Base-by-base conservation (phyloP, 345 rosid genomes). In the Isatis tinctoria region DNA sequence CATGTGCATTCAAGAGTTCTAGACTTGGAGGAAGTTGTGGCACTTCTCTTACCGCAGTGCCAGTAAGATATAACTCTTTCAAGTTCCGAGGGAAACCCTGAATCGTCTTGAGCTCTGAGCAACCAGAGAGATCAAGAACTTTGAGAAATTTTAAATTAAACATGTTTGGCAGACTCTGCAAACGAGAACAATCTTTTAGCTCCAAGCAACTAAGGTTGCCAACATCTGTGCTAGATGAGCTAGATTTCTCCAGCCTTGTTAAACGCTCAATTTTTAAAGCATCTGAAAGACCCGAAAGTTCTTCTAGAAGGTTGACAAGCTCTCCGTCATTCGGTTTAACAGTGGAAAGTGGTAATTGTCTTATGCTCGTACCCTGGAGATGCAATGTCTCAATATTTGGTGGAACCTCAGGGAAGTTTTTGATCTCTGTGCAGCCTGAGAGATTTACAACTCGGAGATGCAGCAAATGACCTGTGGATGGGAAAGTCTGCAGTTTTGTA, bases 21-120 rank as follows among this genome's bases (percentile, higher is more conserved):
- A 78, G 56, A 45, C 40, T 18, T 10, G 14, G 6, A 1, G 82
- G 82, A 68, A 73, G 67, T 28, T 68, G 41, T 47, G 82, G 75
- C n/a, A 68, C 8, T 53, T 68, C 20, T 54, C n/a, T 27, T 54
- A 68, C 35, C 3, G 73, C 40, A 0, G 75, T 72, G 8, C 26
- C 52, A 26, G 33, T 40, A 61, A 72, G 41, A 61, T 72, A 37
- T 17, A 72, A 22, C 69, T 72, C 69, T 39, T 37, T 28, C 41
- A 61, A 4, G 33, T 72, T 72, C 14, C 11, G 27, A 4, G 75
- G 75, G 18, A 71, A 26, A 48, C 51, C 60, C 75, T 71, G 45
- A 37, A 71, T 71, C 20, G 12, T 26, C 10, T 49, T 10, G 2
- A 71, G 60, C 11, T 3, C 0, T 1, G 20, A 71, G 68, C 75